These are phyloP conservation scores for Tylopilus intermedius DNA, from an alignment of 768 basidiomycete species.

Conservation along the genomic window DNA sequence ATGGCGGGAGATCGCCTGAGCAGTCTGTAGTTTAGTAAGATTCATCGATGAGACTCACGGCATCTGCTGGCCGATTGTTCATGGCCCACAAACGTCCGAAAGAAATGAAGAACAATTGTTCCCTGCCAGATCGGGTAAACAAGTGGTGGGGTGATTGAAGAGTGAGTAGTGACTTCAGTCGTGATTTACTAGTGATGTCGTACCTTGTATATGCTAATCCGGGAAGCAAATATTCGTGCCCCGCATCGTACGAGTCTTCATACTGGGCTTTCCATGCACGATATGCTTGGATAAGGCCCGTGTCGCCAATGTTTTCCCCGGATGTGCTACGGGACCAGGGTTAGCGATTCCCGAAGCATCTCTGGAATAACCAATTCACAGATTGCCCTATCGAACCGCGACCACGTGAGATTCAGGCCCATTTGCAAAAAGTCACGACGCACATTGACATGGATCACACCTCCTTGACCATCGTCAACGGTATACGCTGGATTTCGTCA, in stretches of 20 bases:
- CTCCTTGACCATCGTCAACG: constrained; percentile 81
- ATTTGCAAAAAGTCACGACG: constrained; percentile 14
- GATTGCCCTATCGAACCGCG: constrained; percentile 51
- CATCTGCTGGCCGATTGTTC: constrained; percentile 72
- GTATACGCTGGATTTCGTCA: constrained; percentile 54
- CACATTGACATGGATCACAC: constrained; percentile 80
- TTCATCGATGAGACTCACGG: constrained; percentile 40
- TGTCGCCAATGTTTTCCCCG: constrained; percentile 89
- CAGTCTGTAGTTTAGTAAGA: not conserved
- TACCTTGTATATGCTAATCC: constrained; percentile 74
- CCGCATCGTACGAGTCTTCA: constrained; percentile 49
- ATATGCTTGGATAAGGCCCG: constrained; percentile 79
- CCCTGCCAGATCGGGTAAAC: constrained; percentile 40
- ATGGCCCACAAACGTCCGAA: constrained; percentile 87
- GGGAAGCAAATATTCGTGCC: constrained; percentile 72
- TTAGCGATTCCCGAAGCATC: constrained; percentile 5
- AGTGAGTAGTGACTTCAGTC: too few relatives aligned
- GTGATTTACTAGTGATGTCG: constrained; percentile 6
- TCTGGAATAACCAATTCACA: constrained; percentile 42
- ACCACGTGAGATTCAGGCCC: not conserved
- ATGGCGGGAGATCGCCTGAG: not conserved
- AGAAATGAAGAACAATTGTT: constrained; percentile 92
- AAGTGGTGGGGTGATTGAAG: not conserved
- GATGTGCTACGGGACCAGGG: constrained; percentile 54
- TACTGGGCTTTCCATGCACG: constrained; percentile 87